Evolutionary conservation across 2,329 filamentous ascomycete species (phyloP).

Genomic region (Metarhizium anisopliae): DNA sequence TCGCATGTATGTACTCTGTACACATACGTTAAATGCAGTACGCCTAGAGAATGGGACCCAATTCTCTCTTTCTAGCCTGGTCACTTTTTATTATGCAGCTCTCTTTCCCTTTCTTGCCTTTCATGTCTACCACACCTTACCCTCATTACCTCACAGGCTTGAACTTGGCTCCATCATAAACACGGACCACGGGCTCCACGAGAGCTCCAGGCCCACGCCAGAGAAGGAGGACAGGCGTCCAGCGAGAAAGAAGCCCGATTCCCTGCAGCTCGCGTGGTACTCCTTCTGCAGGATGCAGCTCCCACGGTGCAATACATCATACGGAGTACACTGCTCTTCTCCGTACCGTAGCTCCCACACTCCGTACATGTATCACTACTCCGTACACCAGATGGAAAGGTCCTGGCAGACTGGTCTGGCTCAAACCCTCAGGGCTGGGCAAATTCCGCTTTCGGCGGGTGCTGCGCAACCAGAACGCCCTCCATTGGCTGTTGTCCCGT

Average conservation of each 20-base stretch:
- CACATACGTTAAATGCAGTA: neutral
- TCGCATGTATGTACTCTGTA: too few relatives aligned
- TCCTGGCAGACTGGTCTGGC: neutral
- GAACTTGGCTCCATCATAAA: neutral
- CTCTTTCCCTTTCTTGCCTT: neutral
- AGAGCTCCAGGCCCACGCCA: slow-evolving; percentile 1
- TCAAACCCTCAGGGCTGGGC: slow-evolving; percentile 1
- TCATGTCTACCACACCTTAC: neutral
- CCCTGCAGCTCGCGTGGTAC: slow-evolving; percentile 16
- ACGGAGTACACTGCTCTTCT: neutral
- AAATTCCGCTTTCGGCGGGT: slow-evolving; percentile 1
- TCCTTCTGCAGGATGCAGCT: slow-evolving; percentile 4
- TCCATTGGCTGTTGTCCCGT: neutral
- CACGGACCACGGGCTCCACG: neutral
- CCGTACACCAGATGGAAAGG: neutral
- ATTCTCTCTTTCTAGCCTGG: neutral
- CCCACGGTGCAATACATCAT: neutral
- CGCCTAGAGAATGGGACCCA: neutral
- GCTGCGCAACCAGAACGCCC: neutral
- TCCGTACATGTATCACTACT: too few relatives aligned
- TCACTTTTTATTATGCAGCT: neutral
- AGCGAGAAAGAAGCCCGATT: neutral
- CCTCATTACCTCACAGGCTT: neutral
- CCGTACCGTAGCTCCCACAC: neutral
- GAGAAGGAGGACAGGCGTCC: neutral